Evolutionary conservation across 1,284 basidiomycete genomes (phyloP).

Genomic region (Trichosporon faecale): DNA sequence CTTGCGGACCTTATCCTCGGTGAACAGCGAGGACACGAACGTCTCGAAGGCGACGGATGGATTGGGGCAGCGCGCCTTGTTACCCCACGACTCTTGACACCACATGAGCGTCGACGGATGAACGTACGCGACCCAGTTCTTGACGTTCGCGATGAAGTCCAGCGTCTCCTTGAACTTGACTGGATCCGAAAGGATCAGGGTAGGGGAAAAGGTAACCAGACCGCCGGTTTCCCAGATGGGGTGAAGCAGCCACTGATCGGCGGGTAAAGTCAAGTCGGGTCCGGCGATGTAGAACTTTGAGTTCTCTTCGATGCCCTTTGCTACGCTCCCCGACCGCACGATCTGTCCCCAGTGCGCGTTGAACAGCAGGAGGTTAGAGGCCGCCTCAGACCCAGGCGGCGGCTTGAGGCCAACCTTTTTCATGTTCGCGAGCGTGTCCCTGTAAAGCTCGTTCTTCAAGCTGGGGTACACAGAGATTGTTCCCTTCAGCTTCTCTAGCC

Average conservation of each 20-base stretch:
- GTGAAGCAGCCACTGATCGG: slow-evolving; percentile 23
- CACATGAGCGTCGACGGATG: slow-evolving; percentile 35
- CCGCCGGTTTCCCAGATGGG: slow-evolving; percentile 35
- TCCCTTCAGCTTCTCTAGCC: neutral
- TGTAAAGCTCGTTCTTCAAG: neutral
- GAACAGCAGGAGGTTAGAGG: slow-evolving; percentile 20
- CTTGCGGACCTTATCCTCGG: slow-evolving; percentile 30
- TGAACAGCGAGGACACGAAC: slow-evolving; percentile 27
- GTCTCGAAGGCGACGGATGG: slow-evolving; percentile 27
- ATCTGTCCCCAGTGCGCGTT: slow-evolving; percentile 17
- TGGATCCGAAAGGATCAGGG: slow-evolving; percentile 31
- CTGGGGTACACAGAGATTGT: slow-evolving; percentile 2
- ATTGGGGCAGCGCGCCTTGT: slow-evolving; percentile 29
- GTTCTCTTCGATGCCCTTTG: slow-evolving; percentile 11
- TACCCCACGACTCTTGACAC: slow-evolving; percentile 26
- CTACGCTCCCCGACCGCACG: slow-evolving; percentile 15
- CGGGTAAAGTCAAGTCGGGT: slow-evolving; percentile 24
- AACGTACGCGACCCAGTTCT: slow-evolving; percentile 40
- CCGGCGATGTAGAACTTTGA: slow-evolving; percentile 27
- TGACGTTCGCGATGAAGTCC: slow-evolving; percentile 24
- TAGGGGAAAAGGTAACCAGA: slow-evolving; percentile 41
- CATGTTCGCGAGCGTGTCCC: neutral
- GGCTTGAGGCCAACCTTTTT: neutral
- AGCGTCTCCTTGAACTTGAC: slow-evolving; percentile 32
- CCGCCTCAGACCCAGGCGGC: neutral